Evolutionary conservation across 225 moss, liverwort and hornwort species (phyloP).

Genomic region (Pseudoscleropodium purum): DNA sequence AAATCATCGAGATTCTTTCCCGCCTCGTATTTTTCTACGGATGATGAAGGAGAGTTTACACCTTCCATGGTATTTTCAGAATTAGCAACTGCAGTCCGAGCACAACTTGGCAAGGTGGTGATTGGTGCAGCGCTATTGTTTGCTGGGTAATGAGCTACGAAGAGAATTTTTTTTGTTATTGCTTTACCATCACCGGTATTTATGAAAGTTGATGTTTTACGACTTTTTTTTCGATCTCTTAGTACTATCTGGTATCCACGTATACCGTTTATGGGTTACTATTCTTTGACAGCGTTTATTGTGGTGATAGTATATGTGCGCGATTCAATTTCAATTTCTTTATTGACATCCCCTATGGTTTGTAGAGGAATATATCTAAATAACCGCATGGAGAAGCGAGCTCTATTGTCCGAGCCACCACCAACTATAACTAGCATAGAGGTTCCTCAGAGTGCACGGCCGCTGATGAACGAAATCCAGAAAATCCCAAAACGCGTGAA

Average conservation of each 20-base stretch:
- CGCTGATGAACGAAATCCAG: conserved; percentile 53
- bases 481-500: conserved; percentile 51
- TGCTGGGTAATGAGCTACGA: conserved; percentile 61
- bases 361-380: conserved; percentile 70
- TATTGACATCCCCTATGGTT: not conserved
- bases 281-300: not conserved
- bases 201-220: not conserved
- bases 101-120: conserved; percentile 76
- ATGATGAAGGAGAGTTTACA: conserved; percentile 80
- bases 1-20: conserved; percentile 82
- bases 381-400: conserved; percentile 67
- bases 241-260: not conserved
- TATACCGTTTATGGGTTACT: not conserved
- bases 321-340: not conserved
- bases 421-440: conserved; percentile 51
- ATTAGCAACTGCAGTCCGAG: conserved; percentile 41
- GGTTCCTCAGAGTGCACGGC: conserved; percentile 36
- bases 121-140: conserved; percentile 74
- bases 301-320: not conserved
- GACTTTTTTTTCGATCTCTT: not conserved
- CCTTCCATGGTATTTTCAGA: conserved; percentile 70
- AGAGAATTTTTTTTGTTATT: not conserved
- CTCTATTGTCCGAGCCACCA: conserved; percentile 34
- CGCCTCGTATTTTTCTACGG: conserved; percentile 90
- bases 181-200: not conserved